Base-by-base conservation (phyloP, 2,329 filamentous ascomycete species). In the Fusarium sp. region DNA sequence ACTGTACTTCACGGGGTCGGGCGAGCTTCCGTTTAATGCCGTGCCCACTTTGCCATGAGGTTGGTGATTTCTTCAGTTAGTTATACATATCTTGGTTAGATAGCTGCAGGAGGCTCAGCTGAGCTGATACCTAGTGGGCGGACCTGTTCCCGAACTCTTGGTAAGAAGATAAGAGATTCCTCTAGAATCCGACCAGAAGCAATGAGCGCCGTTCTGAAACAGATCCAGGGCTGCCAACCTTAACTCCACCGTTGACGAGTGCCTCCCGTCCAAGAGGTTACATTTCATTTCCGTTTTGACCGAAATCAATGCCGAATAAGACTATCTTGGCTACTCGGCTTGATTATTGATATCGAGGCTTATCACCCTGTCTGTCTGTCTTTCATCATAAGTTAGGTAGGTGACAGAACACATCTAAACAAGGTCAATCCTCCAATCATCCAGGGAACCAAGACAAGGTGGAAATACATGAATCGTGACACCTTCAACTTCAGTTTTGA, bases 31-130 rank as follows among this genome's bases (percentile, higher is more conserved):
- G 62, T 51, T 40, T 22, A 35, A 65, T 41, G 38, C 62, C 58
- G 62, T 65, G 34, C 62, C 62, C 62, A 66, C 62, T 49, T 59
- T 36, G 49, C 24, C 50, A 35, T 39, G 46, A 15, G 8, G 52
- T 63, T 52, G n/a, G 22, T 54, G 44, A 54, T 55, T 24, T 26
- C 39, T 32, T 51, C 49, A 52, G 39, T 32, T 49, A 52, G 39
- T 32, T 49, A 28, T 40, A 46, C 43, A 47, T 36, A 11, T 44
- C 28, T 24, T 43, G 19, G 3, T 19, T 19, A 19, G 19, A 19
- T 19, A 19, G 19, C 19, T 19, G 19, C 19, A 34, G 13, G 10
- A 31, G 10, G 10, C 48, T 45, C 28, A 22, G 25, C 29, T 45
- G 32, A 47, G 43, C 39, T 46, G 53, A 51, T 48, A n/a, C n/a